Evolutionary conservation across 2,329 filamentous ascomycete genomes (phyloP), one percentile per base, ranked within the genome.

Genomic region (Ophiostoma fasciatum): DNA sequence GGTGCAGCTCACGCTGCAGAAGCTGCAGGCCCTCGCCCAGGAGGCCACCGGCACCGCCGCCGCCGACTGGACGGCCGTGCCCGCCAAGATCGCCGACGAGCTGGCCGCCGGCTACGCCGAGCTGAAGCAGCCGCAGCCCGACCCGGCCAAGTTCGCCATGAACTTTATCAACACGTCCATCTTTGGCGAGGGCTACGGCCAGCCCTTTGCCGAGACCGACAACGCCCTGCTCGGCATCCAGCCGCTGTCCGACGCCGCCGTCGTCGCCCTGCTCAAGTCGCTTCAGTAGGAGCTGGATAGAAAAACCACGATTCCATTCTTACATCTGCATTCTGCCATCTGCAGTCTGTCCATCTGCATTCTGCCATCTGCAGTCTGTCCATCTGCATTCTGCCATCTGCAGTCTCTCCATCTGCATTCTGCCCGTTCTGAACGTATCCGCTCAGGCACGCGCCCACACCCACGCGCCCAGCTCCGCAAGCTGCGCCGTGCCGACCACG

Each of bases 201-300:
- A 45, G 4, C 51, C 49, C 19, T 59, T 53, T 34, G 40, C 51
- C 10, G 56, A 57, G 45, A 46, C 49, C 14, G 61, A 66, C 39
- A 63, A 63, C 31, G 57, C 57, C 42, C 45, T 69, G 11, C 39
- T 70, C 1, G 65, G 64, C 0, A 25, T 71, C 14, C 56, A 58
- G 48, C 47, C 51, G 5, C 48, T 59, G 37, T 59, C 51, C 0
- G 56, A 65, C 8, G 54, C 50, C 8, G 57, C 62, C 18, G 33
- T 68, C 5, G 49, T 57, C 41, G 54, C 51, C 5, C 38, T 51
- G 19, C 37, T 53, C 25, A 47, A 33, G 30, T 20, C 33, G 11
- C 11, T 27, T 6, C 12, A 7, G 29, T 31, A 31, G 21, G 21
- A n/a, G n/a, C n/a, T n/a, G n/a, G n/a, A n/a, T n/a, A n/a, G n/a